Conservation (phyloP, 768 basidiomycete genomes). For the Lactarius pseudohatsudake region DNA sequence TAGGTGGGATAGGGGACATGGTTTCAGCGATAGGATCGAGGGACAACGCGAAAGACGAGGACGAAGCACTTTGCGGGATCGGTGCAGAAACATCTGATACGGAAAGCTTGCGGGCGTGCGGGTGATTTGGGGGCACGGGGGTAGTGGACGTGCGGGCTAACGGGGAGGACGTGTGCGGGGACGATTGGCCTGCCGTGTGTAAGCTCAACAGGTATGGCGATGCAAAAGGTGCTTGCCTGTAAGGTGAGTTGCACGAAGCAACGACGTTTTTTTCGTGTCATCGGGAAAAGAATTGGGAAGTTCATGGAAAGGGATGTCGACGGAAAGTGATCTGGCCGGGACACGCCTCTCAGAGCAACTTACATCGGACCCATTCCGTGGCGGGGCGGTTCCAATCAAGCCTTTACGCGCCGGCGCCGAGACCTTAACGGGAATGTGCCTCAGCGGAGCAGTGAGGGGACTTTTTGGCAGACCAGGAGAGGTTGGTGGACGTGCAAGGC, state of each 20-base stretch:
- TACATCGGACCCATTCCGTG: slow-evolving; percentile 32
- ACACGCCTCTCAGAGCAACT: slow-evolving; percentile 20
- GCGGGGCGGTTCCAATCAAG: slow-evolving; percentile 48
- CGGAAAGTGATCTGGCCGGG: slow-evolving; percentile 58
- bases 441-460: slow-evolving; percentile 38
- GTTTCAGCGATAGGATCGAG: slow-evolving; percentile 39
- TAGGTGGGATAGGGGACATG: slow-evolving; percentile 34
- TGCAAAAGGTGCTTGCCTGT: slow-evolving; percentile 11
- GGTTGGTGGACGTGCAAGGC: slow-evolving; percentile 77
- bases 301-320: slow-evolving; percentile 57
- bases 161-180: slow-evolving; percentile 37
- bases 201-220: not conserved
- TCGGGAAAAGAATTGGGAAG: slow-evolving; percentile 30
- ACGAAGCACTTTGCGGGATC: slow-evolving; percentile 35
- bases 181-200: slow-evolving; percentile 11
- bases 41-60: slow-evolving; percentile 37
- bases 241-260: slow-evolving; percentile 22
- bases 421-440: slow-evolving; percentile 22
- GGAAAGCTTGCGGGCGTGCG: slow-evolving; percentile 77
- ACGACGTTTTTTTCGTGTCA: slow-evolving; percentile 17
- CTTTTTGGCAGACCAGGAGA: slow-evolving; percentile 64
- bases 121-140: slow-evolving; percentile 55
- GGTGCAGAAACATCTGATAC: slow-evolving; percentile 33
- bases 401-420: slow-evolving; percentile 43
- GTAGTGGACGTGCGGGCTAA: slow-evolving; percentile 47